Evolutionary conservation across 805 yeast species (phyloP), one percentile per base, ranked within the genome.

Genomic region (Wickerhamiella occidentalis): DNA sequence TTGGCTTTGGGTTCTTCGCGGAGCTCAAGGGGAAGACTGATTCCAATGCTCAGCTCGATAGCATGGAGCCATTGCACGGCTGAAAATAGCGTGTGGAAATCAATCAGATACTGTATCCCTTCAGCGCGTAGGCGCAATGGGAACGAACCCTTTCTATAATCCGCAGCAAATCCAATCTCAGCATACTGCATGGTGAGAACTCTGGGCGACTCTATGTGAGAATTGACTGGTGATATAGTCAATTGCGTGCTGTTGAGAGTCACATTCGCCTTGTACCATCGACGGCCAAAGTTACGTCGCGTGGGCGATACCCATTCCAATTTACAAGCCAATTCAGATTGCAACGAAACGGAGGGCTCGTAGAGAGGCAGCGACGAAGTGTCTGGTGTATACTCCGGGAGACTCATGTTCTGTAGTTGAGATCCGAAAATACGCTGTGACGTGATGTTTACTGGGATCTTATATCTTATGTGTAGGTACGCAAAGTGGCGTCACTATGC

Each of bases 221-320:
- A 30, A 17, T 21, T 13, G 19, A 17, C 4, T 7, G 28, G 42
- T 4, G 29, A 9, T 13, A 38, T 22, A 17, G 84, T 84, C 33
- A 88, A 67, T 65, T 85, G 95, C 1, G 96, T 88, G 17, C 88
- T 84, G 69, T 88, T 85, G 46, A 88, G 68, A 59, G 84, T 94
- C 63, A 85, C 70, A 17, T 82, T 68, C 41, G 74, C 73, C 41
- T 74, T 69, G 56, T 71, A 73, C 97, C 97, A 88, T 11, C 76
- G 72, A 54, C 95, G 70, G 9, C 70, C 62, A 15, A 71, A 0
- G 94, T 73, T 3, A 78, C 68, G 56, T 82, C 87, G 61, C 79
- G 83, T 0, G 96, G 96, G 3, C 85, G 73, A 1, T 76, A 38
- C 53, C 81, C 87, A 78, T 63, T 87, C 96, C 44, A 73, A 58